Conservation (phyloP, 345 rosid genomes). For the Eucalyptus camaldulensis region DNA sequence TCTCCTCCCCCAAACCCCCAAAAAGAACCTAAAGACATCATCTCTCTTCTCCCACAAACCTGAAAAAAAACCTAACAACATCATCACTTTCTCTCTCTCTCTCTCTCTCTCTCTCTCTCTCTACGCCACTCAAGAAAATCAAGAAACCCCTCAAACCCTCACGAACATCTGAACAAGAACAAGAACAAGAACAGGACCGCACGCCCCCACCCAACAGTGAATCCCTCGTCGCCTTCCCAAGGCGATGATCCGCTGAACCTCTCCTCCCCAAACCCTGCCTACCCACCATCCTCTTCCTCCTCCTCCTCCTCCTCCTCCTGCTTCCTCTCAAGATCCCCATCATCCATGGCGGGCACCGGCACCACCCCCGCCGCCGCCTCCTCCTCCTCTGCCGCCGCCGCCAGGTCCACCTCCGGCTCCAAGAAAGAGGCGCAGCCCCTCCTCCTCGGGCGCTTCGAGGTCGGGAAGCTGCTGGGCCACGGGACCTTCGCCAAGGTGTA, state of each 20-base stretch:
- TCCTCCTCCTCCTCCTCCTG: not conserved
- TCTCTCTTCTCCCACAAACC: not conserved
- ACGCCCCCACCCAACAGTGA: not conserved
- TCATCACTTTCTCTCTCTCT: not conserved
- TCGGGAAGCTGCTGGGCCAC: slow-evolving; percentile 71
- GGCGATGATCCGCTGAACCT: not conserved
- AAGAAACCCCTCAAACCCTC: not conserved
- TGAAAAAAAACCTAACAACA: not conserved
- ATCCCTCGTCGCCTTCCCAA: not conserved
- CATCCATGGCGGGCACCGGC: not conserved
- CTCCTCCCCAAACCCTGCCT: not conserved
- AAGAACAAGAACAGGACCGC: not conserved
- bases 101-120: not conserved
- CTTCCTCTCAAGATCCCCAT: not conserved
- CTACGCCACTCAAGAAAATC: not conserved
- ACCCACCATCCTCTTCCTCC: not conserved
- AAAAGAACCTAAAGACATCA: not conserved
- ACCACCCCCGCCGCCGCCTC: not conserved
- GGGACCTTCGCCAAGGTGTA: slow-evolving; percentile 91
- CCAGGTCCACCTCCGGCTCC: not conserved
- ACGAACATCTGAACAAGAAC: too few species aligned
- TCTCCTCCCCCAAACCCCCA: not conserved
- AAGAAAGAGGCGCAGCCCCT: slow-evolving; percentile 12
- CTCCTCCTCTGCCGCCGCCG: not conserved
- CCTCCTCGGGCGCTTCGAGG: slow-evolving; percentile 60